Base-by-base conservation (phyloP, 1,284 basidiomycete species). In the Pseudozyma tsukubaensis region DNA sequence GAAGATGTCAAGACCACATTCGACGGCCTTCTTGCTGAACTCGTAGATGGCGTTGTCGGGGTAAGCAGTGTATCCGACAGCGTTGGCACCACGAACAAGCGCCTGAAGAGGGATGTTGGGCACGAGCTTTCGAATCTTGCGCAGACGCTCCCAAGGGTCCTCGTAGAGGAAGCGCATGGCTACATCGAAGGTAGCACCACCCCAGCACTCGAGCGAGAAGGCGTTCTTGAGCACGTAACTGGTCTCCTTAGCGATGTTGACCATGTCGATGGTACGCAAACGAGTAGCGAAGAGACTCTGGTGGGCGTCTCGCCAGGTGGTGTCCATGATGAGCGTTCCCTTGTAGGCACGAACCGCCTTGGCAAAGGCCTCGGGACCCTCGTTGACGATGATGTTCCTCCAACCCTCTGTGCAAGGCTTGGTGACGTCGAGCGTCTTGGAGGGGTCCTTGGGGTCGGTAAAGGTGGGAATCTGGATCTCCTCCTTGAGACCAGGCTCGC, bases 41-140 rank as follows among this genome's bases (percentile, higher is more conserved):
- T 99, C 97, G 86, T 99, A 99, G 87, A 99, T 98, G 72, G 94
- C 95, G 83, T 99, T 99, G 86, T 99, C 97, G 35, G 97, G 96
- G 87, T 99, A 99, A 82, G 94, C 94, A 4, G 97, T 99, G 87
- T 99, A 99, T 44, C 97, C 97, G 72, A 99, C 97, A 78, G 96
- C 95, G 85, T 99, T 99, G 74, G 97, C 97, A 82, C 97, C 97
- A 87, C 97, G 94, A 53, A 99, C 94, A 56, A 99, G 90, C 42
- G 97, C 97, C 87, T 99, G 97, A 86, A 99, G 91, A 16, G 97
- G 97, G 83, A 99, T 95, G 86, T 99, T 99, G 68, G 97, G 97
- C 14, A 99, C 97, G 58, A 99, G 89, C 86, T 94, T 94, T 77
- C 97, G 91, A 68, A 99, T 89, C 44, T 92, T 92, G 77, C 97